These are phyloP conservation scores for Amyloporia xantha DNA, from an alignment of 768 basidiomycete species.

Conservation along the genomic window DNA sequence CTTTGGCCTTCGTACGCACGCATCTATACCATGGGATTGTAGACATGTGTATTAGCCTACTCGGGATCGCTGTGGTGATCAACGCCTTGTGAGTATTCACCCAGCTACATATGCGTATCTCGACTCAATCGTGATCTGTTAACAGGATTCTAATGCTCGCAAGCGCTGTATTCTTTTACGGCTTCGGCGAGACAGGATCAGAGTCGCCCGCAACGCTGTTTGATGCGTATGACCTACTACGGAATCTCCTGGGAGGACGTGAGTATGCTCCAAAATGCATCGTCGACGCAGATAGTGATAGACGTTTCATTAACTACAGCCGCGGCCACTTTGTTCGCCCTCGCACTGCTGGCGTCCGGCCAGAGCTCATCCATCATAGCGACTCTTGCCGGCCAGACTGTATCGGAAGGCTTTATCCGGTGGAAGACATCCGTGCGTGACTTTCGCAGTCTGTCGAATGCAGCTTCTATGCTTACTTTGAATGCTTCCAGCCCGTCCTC, in stretches of 20 bases:
- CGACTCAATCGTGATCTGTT: neutral
- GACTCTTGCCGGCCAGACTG: conserved; percentile 85
- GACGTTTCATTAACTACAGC: conserved; percentile 31
- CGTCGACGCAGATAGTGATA: neutral
- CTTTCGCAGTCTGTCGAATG: too few relatives aligned
- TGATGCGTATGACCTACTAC: conserved; percentile 75
- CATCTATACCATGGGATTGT: conserved; percentile 37
- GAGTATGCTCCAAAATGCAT: conserved; percentile 17
- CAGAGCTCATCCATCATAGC: conserved; percentile 89
- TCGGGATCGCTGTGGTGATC: conserved; percentile 84
- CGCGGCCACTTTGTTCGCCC: conserved; percentile 81
- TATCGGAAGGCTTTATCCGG: conserved; percentile 83
- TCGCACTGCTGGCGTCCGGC: conserved; percentile 79
- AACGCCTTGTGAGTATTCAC: too few relatives aligned
- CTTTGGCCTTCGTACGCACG: conserved; percentile 29
- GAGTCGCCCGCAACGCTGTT: conserved; percentile 68
- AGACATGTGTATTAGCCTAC: conserved; percentile 50
- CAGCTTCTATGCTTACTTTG: conserved; percentile 5
- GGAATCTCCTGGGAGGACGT: conserved; percentile 61
- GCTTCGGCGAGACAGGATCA: conserved; percentile 28
- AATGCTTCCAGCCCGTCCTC: conserved; percentile 52
- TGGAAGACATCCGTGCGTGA: conserved; percentile 70
- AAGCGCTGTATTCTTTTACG: conserved; percentile 73
- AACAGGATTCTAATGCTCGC: conserved; percentile 76
- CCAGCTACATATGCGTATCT: conserved; percentile 50